These are phyloP conservation scores for Pichia sp. DNA, from an alignment of 1,139 yeast species.

Conservation along the genomic window DNA sequence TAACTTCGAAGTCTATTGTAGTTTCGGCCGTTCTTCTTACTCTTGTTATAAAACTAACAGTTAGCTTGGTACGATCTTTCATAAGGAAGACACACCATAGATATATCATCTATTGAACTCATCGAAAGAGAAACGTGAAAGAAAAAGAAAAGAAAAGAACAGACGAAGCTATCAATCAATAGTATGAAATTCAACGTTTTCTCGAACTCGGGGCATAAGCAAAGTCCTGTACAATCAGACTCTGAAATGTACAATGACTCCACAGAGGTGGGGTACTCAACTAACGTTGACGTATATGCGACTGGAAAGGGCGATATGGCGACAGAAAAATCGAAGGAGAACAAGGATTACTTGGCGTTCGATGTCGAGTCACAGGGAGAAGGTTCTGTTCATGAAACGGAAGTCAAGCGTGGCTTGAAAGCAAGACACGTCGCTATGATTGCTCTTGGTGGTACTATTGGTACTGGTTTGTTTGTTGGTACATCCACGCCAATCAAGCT, in stretches of 20 bases:
- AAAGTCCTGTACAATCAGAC: not conserved
- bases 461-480: slow-evolving; percentile 63
- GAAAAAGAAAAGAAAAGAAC: too few species aligned
- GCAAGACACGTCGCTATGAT: slow-evolving; percentile 62
- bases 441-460: slow-evolving; percentile 66
- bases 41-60: too few species aligned
- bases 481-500: slow-evolving; percentile 41
- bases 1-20: too few species aligned
- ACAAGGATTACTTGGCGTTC: slow-evolving; percentile 1
- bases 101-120: too few species aligned
- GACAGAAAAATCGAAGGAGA: slow-evolving; percentile 7
- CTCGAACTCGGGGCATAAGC: not conserved
- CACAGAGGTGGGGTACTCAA: too few species aligned
- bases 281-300: too few species aligned
- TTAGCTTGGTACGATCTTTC: too few species aligned
- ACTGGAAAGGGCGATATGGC: too few species aligned
- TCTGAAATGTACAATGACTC: not conserved
- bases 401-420: slow-evolving; percentile 37
- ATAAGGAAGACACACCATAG: too few species aligned
- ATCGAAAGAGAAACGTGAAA: too few species aligned
- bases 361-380: slow-evolving; percentile 7
- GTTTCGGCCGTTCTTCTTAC: too few species aligned
- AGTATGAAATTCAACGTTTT: slow-evolving; percentile 3
- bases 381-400: slow-evolving; percentile 15
- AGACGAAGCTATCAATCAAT: not conserved